A percentile compares a stretch with the other conserved stretches of the same genome.
phyloP scores from a whole-genome alignment of 139 green algal species.

The Nannochloris sp. region DNA sequence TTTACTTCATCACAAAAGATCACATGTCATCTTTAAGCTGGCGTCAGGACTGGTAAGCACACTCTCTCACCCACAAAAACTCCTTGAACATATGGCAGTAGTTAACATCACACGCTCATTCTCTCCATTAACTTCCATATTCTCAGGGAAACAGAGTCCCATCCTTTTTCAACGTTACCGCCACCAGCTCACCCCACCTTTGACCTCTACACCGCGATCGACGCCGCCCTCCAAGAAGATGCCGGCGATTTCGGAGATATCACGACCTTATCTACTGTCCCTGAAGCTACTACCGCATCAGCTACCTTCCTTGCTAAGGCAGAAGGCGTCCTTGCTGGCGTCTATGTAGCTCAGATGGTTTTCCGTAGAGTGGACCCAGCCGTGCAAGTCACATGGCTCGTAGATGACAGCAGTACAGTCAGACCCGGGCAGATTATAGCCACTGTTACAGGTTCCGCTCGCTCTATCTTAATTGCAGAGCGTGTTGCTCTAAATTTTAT shows the following conservation, averaged over 20 bases:
- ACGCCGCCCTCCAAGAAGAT: conserved; percentile 77
- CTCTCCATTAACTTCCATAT: background rate
- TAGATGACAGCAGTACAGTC: conserved; percentile 49
- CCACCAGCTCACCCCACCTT: conserved; percentile 77
- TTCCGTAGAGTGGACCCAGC: conserved; percentile 71
- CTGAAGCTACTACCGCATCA: conserved; percentile 46
- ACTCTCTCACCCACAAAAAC: no score
- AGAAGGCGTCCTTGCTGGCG: conserved; percentile 79
- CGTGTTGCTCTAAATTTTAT: conserved; percentile 97
- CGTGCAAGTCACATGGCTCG: conserved; percentile 52
- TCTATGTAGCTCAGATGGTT: conserved; percentile 74
- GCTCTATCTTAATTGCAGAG: conserved; percentile 88
- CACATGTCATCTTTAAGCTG: no score
- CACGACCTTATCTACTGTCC: conserved; percentile 80
- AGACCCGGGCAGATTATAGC: conserved; percentile 52
- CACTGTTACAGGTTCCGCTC: conserved; percentile 54
- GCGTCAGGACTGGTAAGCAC: conserved; percentile 17
- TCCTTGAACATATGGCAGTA: no score
- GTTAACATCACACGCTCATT: background rate
- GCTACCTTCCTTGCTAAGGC: conserved; percentile 91
- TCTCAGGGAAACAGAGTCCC: background rate
- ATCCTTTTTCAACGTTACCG: conserved; percentile 32
- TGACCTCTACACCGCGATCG: conserved; percentile 53
- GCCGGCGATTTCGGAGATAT: conserved; percentile 79
- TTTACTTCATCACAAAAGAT: no score